Evolutionary conservation across 1,139 yeast genomes (phyloP).

Genomic region (Debaryomycetaceae sp.): DNA sequence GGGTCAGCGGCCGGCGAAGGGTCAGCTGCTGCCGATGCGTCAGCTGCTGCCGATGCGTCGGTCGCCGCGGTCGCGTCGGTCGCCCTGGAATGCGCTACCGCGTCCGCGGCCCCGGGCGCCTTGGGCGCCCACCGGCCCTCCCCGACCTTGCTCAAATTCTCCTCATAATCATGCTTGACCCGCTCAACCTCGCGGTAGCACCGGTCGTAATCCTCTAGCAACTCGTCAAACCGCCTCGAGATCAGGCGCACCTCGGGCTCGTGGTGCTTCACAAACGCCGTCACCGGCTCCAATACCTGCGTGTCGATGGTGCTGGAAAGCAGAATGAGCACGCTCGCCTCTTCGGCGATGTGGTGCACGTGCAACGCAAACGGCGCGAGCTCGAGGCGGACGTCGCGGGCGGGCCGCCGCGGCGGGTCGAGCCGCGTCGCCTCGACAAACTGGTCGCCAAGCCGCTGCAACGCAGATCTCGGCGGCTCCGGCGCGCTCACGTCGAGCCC

Average conservation of each 20-base stretch:
- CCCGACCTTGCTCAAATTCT: slow-evolving; percentile 30
- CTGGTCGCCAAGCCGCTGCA: slow-evolving; percentile 7
- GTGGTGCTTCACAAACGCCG: slow-evolving; percentile 31
- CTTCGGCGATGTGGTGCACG: slow-evolving; percentile 15
- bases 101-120: too few species aligned
- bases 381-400: not conserved
- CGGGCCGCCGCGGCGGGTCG: slow-evolving; percentile 1
- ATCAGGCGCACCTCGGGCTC: slow-evolving; percentile 31
- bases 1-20: too few species aligned
- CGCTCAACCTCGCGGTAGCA: slow-evolving; percentile 24
- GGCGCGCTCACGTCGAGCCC: slow-evolving; percentile 15
- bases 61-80: too few species aligned
- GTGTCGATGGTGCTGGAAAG: slow-evolving; percentile 36
- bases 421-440: slow-evolving; percentile 7
- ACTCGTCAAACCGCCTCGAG: slow-evolving; percentile 21
- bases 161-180: slow-evolving; percentile 28
- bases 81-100: too few species aligned
- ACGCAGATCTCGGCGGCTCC: slow-evolving; percentile 4
- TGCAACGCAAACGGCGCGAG: slow-evolving; percentile 11
- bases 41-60: too few species aligned
- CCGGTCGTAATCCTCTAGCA: slow-evolving; percentile 25
- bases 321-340: slow-evolving; percentile 21
- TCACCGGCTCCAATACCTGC: slow-evolving; percentile 32
- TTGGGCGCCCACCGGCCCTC: too few species aligned
- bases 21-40: too few species aligned